Conservation (phyloP, 2,329 filamentous ascomycete genomes). For the Monosporascus ibericus region DNA sequence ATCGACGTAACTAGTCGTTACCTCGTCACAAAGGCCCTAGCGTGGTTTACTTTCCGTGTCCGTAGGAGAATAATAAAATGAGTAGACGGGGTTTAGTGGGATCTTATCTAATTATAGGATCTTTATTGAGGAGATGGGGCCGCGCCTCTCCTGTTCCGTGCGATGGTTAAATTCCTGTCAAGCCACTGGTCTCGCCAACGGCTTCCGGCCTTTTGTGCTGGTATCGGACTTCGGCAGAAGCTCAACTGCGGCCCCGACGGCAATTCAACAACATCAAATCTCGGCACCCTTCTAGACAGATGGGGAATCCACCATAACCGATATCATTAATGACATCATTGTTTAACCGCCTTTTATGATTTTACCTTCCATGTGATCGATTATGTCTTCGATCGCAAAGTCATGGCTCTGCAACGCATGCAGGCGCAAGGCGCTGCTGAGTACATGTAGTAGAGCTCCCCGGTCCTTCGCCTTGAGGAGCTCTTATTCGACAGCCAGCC, state of each 20-base stretch:
- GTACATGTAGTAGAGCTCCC: neutral
- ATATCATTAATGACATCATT: slow-evolving; percentile 1
- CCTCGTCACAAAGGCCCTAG: too few relatives aligned
- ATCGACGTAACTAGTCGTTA: neutral
- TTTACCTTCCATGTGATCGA: neutral
- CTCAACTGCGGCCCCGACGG: neutral
- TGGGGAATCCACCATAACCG: neutral
- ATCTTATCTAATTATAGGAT: too few relatives aligned
- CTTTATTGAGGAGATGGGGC: too few relatives aligned
- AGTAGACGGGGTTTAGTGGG: too few relatives aligned
- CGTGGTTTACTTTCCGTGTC: too few relatives aligned
- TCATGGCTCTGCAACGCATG: slow-evolving; percentile 23
- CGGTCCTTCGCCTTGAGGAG: slow-evolving; percentile 6
- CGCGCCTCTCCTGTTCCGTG: too few relatives aligned
- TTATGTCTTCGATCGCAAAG: slow-evolving; percentile 18
- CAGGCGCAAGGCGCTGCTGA: slow-evolving; percentile 10
- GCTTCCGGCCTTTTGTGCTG: too few relatives aligned
- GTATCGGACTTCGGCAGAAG: neutral
- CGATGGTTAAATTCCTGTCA: too few relatives aligned
- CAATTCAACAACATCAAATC: too few relatives aligned
- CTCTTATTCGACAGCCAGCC: slow-evolving; percentile 17
- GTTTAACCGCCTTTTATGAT: neutral
- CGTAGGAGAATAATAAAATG: too few relatives aligned
- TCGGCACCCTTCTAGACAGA: too few relatives aligned
- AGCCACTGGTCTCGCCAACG: too few relatives aligned